These are phyloP conservation scores for Mycena sanguinolenta DNA, from an alignment of 768 basidiomycete species.

Conservation along the genomic window DNA sequence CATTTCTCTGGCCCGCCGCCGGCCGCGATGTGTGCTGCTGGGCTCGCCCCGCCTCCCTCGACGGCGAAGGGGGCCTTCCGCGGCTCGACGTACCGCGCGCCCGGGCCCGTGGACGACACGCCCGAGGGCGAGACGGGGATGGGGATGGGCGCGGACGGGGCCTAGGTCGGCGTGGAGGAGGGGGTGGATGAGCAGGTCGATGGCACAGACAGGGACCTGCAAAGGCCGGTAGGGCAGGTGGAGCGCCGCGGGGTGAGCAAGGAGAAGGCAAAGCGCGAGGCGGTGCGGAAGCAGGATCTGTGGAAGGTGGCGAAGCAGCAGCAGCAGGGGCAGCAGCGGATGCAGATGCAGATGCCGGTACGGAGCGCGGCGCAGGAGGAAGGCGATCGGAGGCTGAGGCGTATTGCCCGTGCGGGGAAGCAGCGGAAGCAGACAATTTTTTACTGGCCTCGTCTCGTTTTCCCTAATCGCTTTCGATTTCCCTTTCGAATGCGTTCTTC, in stretches of 20 bases:
- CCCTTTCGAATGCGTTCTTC: too few relatives aligned
- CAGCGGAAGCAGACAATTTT: conserved; percentile 87
- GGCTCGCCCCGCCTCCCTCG: conserved; percentile 42
- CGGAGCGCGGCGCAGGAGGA: conserved; percentile 52
- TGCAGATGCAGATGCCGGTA: conserved; percentile 51
- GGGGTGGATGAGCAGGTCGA: background rate
- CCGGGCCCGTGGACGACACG: background rate
- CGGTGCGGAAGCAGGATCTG: too few relatives aligned
- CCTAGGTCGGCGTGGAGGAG: conserved; percentile 41
- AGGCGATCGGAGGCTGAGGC: conserved; percentile 78
- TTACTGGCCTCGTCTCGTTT: conserved; percentile 1
- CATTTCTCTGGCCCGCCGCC: conserved; percentile 91
- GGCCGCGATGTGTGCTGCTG: conserved; percentile 63
- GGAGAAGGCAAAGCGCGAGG: too few relatives aligned
- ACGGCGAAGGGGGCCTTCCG: conserved; percentile 27
- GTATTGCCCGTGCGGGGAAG: conserved; percentile 93
- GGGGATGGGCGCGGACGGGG: conserved; percentile 21
- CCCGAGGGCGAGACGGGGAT: background rate
- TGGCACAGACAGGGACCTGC: background rate
- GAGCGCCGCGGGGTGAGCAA: conserved; percentile 36
- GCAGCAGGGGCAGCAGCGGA: too few relatives aligned
- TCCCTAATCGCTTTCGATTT: too few relatives aligned
- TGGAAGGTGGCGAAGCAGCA: too few relatives aligned
- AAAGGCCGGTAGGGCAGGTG: too few relatives aligned
- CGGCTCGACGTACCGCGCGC: conserved; percentile 7